Conservation (phyloP, 106 monocot species). For the Dendrobium officinale region DNA sequence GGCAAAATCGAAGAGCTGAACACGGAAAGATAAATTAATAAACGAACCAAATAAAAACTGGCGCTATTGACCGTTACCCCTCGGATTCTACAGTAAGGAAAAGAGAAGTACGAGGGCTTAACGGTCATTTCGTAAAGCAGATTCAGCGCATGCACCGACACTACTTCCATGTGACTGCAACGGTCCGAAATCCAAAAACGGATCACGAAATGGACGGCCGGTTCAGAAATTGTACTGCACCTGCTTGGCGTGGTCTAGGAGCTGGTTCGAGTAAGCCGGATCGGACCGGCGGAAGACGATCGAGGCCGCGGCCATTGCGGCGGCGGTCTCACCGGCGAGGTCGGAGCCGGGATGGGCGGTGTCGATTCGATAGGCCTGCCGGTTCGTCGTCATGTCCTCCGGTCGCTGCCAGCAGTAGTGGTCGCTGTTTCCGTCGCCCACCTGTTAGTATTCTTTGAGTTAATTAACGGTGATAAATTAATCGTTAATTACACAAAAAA, state of each 20-base stretch:
- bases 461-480: background rate
- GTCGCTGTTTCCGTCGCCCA: slow-evolving; percentile 80
- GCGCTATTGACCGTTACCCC: background rate
- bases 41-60: background rate
- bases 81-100: background rate
- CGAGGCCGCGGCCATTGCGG: slow-evolving; percentile 86
- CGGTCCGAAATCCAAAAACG: background rate
- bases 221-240: slow-evolving; percentile 5
- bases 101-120: background rate
- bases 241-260: slow-evolving; percentile 78
- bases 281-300: slow-evolving; percentile 60
- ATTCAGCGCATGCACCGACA: background rate
- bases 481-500: background rate
- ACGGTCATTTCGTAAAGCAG: background rate
- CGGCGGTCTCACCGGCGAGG: slow-evolving; percentile 89
- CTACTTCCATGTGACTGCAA: background rate
- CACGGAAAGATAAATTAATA: background rate
- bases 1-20: slow-evolving; percentile 83
- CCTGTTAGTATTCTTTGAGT: slow-evolving; percentile 27
- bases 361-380: slow-evolving; percentile 77
- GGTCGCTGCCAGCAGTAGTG: slow-evolving; percentile 96
- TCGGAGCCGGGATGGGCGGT: slow-evolving; percentile 71
- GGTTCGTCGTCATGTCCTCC: slow-evolving; percentile 95
- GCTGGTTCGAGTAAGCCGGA: slow-evolving; percentile 62
- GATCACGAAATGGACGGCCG: slow-evolving; percentile 2